Conservation (phyloP, 352 stramenopile species). For the Globisporangium heterothallicum region DNA sequence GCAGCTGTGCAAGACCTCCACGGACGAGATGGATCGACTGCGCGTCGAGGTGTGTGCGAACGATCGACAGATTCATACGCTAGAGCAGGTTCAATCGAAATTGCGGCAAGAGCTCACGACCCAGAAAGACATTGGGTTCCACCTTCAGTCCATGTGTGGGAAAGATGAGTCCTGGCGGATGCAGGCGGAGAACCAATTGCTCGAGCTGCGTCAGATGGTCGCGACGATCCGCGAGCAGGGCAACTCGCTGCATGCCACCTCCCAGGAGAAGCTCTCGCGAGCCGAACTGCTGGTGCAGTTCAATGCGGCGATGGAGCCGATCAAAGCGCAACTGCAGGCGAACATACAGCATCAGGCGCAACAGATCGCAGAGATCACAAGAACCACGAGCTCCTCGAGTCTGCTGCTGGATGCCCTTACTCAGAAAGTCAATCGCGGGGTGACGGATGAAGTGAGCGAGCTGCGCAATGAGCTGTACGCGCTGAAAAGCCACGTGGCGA, state of each 20-base stretch:
- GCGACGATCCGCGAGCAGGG: constrained; percentile 63
- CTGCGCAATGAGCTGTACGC: constrained; percentile 49
- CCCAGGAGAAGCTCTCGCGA: constrained; percentile 73
- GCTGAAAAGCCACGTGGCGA: constrained; percentile 48
- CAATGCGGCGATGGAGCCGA: constrained; percentile 71
- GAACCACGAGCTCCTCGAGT: constrained; percentile 48
- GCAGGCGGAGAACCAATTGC: constrained; percentile 74
- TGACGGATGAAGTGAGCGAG: constrained; percentile 45
- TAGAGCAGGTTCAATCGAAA: constrained; percentile 75
- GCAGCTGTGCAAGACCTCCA: constrained; percentile 66
- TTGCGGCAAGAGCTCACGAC: constrained; percentile 74
- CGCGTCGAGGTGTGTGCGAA: constrained; percentile 63
- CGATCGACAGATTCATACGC: constrained; percentile 67
- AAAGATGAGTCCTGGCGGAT: constrained; percentile 85
- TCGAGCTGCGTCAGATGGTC: constrained; percentile 72
- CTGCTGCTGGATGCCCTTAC: constrained; percentile 53
- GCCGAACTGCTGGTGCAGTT: constrained; percentile 76
- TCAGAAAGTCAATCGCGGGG: constrained; percentile 57
- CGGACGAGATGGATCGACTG: constrained; percentile 67
- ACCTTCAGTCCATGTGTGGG: constrained; percentile 76
- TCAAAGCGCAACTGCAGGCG: constrained; percentile 73
- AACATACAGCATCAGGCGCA: constrained; percentile 68
- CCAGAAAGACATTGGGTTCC: constrained; percentile 77
- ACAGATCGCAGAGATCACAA: constrained; percentile 64
- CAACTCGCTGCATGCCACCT: constrained; percentile 49